Percentiles rank a stretch among this genome's conserved stretches.
phyloP scores from a whole-genome alignment of 1,284 basidiomycete genomes.

The Sanghuangporus weigelae region DNA sequence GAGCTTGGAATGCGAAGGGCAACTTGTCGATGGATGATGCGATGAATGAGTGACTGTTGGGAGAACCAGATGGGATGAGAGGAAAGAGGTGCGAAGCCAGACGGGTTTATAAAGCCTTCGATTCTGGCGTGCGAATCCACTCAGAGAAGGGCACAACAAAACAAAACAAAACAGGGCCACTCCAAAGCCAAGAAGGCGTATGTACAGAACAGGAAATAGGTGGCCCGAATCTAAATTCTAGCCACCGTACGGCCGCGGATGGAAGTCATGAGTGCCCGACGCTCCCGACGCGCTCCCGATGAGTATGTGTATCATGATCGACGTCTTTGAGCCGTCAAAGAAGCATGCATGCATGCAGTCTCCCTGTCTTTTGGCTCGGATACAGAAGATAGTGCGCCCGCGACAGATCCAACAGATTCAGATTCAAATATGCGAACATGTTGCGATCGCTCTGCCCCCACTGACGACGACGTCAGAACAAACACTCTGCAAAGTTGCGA shows the following conservation, averaged over 20 bases:
- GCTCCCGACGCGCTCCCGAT: neutral
- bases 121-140: neutral
- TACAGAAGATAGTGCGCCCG: too few species aligned
- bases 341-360: too few species aligned
- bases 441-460: too few species aligned
- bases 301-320: too few species aligned
- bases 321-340: too few species aligned
- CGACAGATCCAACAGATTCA: too few species aligned
- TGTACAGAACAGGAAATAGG: neutral
- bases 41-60: neutral
- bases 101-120: neutral
- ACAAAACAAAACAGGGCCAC: too few species aligned
- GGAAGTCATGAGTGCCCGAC: neutral
- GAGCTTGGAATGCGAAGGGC: neutral
- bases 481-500: neutral
- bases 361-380: too few species aligned
- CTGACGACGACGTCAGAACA: too few species aligned
- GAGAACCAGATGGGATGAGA: neutral
- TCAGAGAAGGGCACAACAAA: too few species aligned
- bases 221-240: neutral
- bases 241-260: neutral
- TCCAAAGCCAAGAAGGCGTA: too few species aligned
- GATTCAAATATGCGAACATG: too few species aligned
- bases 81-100: neutral
- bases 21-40: neutral